Evolutionary conservation across 1,284 basidiomycete genomes (phyloP).

Genomic region (Trichosporon faecale): DNA sequence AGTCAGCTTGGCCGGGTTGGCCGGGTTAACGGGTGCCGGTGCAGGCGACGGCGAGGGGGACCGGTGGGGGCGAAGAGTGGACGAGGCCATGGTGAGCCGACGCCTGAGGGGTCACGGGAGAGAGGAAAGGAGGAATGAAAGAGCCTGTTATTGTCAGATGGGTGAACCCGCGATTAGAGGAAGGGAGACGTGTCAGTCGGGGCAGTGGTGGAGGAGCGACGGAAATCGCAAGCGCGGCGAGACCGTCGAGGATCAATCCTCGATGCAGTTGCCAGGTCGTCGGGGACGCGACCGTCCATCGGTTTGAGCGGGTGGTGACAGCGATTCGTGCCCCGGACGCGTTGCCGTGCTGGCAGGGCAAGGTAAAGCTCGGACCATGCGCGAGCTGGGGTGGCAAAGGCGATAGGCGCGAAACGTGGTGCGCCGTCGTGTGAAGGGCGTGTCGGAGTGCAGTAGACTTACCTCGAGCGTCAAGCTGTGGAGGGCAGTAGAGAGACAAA

Average conservation of each 20-base stretch:
- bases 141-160: slow-evolving; percentile 13
- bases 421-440: not conserved
- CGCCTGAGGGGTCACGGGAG: not conserved
- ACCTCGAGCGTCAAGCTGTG: slow-evolving; percentile 10
- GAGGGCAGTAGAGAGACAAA: slow-evolving; percentile 1
- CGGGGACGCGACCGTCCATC: not conserved
- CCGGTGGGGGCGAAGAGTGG: slow-evolving; percentile 49
- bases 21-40: slow-evolving; percentile 35
- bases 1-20: slow-evolving; percentile 47
- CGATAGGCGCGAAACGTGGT: not conserved
- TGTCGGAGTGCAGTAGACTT: not conserved
- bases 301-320: not conserved
- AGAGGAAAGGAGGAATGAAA: not conserved
- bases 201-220: not conserved
- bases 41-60: slow-evolving; percentile 48
- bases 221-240: not conserved
- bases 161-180: not conserved
- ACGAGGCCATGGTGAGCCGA: slow-evolving; percentile 38
- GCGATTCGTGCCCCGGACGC: not conserved
- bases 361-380: not conserved
- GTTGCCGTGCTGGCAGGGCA: slow-evolving; percentile 7
- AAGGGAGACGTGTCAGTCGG: slow-evolving; percentile 9
- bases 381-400: not conserved
- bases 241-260: not conserved
- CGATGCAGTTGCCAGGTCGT: not conserved